Conservation (phyloP, 768 basidiomycete species). For the Hericium coralloides region DNA sequence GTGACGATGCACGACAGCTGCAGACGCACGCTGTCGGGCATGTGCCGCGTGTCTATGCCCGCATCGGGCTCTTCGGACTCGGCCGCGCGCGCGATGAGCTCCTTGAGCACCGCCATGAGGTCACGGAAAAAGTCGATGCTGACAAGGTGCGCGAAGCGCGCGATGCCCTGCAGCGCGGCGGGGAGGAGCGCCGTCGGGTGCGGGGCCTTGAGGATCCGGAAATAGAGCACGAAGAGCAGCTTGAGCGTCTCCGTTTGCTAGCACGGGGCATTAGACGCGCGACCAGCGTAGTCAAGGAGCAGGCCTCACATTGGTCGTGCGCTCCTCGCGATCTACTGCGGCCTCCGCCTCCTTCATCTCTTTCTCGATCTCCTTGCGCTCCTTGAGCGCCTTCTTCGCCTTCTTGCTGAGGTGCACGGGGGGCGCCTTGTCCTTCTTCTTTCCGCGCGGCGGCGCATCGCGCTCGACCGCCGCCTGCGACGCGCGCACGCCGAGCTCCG, state of each 20-base stretch:
- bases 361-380: constrained; percentile 82
- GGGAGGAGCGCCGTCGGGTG: constrained; percentile 72
- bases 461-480: constrained; percentile 63
- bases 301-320: constrained; percentile 53
- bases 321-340: constrained; percentile 87
- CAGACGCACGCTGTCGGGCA: constrained; percentile 32
- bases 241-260: constrained; percentile 99
- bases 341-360: constrained; percentile 94
- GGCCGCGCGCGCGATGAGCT: constrained; percentile 49
- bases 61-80: constrained; percentile 19
- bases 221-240: constrained; percentile 93
- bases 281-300: neutral
- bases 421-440: constrained; percentile 26
- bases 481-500: constrained; percentile 73
- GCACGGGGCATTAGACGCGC: neutral
- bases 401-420: constrained; percentile 88
- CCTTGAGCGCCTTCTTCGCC: constrained; percentile 74
- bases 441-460: constrained; percentile 20
- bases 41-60: constrained; percentile 19
- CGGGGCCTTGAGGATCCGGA: constrained; percentile 87
- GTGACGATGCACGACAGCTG: constrained; percentile 84
- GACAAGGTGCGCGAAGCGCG: constrained; percentile 91
- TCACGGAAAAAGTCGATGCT: constrained; percentile 99
- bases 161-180: constrained; percentile 84
- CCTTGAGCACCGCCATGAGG: constrained; percentile 78